A percentile compares a stretch with the other conserved stretches of the same genome.
These are phyloP conservation scores for Arthrinium puccinioides DNA, from an alignment of 2,329 filamentous ascomycete species.

Conservation along the genomic window DNA sequence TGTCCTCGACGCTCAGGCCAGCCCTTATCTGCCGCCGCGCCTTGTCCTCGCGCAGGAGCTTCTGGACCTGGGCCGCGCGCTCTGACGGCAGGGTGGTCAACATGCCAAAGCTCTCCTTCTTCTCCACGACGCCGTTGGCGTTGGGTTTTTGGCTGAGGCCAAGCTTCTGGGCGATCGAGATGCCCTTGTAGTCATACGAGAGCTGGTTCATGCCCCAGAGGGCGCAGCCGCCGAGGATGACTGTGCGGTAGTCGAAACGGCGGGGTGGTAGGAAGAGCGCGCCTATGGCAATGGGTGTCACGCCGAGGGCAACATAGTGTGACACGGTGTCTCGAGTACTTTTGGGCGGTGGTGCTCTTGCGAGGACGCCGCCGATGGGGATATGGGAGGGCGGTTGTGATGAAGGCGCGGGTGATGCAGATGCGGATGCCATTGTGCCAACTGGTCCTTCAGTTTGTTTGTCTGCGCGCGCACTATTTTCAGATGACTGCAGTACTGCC, in stretches of 20 bases:
- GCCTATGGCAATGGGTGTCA: slow-evolving; percentile 38
- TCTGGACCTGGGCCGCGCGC: slow-evolving; percentile 39
- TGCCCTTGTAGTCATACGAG: slow-evolving; percentile 48
- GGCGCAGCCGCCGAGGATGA: slow-evolving; percentile 41
- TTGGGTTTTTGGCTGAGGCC: not conserved
- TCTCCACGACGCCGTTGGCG: not conserved
- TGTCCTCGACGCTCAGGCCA: slow-evolving; percentile 18
- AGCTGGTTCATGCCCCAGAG: slow-evolving; percentile 49
- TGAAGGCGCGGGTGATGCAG: slow-evolving; percentile 1
- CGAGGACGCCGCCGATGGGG: slow-evolving; percentile 7
- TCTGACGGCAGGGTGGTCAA: slow-evolving; percentile 50
- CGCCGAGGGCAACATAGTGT: slow-evolving; percentile 40
- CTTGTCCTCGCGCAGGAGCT: slow-evolving; percentile 38
- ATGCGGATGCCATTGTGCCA: no score
- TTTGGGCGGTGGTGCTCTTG: slow-evolving; percentile 4
- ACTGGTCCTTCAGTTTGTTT: no score
- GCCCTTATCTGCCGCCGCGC: slow-evolving; percentile 19
- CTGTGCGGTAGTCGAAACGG: slow-evolving; percentile 41
- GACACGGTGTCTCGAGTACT: slow-evolving; percentile 13
- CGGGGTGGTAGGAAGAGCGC: slow-evolving; percentile 45
- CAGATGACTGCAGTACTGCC: no score
- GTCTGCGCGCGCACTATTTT: no score
- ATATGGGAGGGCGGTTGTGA: slow-evolving; percentile 1
- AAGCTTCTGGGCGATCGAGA: slow-evolving; percentile 29
- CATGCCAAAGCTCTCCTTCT: not conserved